Evolutionary conservation across 2,329 filamentous ascomycete species (phyloP).

Genomic region (Huntiella decipiens): DNA sequence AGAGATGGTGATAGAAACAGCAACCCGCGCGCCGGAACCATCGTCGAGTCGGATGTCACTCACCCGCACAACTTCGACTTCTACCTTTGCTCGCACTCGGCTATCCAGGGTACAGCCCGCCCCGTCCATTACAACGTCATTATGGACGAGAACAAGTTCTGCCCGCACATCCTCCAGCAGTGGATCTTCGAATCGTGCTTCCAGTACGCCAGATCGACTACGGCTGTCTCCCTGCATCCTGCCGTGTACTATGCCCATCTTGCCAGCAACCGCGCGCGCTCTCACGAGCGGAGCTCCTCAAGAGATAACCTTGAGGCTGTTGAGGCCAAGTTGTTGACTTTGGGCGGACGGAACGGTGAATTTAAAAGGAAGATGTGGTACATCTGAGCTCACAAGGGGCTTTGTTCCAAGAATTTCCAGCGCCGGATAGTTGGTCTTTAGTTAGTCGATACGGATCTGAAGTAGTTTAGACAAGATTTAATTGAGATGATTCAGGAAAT

Average conservation of each 20-base stretch:
- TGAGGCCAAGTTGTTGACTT: background rate
- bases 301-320: background rate
- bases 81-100: constrained; percentile 42
- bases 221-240: constrained; percentile 72
- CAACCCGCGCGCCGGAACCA: constrained; percentile 69
- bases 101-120: constrained; percentile 84
- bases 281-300: constrained; percentile 38
- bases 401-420: background rate
- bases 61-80: constrained; percentile 86
- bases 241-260: constrained; percentile 94
- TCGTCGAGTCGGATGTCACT: constrained; percentile 80
- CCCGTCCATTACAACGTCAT: constrained; percentile 88
- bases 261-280: constrained; percentile 58
- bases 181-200: constrained; percentile 94
- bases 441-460: too few species aligned
- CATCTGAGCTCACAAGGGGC: constrained; percentile 16
- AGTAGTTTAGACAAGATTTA: too few species aligned
- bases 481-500: too few species aligned
- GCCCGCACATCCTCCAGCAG: constrained; percentile 52
- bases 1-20: constrained; percentile 47
- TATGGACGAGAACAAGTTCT: constrained; percentile 54
- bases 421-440: too few species aligned
- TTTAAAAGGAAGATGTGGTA: constrained; percentile 24
- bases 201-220: constrained; percentile 80
- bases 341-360: background rate